Evolutionary conservation across 2,329 filamentous ascomycete species (phyloP).

Genomic region (Cercospora sp.): DNA sequence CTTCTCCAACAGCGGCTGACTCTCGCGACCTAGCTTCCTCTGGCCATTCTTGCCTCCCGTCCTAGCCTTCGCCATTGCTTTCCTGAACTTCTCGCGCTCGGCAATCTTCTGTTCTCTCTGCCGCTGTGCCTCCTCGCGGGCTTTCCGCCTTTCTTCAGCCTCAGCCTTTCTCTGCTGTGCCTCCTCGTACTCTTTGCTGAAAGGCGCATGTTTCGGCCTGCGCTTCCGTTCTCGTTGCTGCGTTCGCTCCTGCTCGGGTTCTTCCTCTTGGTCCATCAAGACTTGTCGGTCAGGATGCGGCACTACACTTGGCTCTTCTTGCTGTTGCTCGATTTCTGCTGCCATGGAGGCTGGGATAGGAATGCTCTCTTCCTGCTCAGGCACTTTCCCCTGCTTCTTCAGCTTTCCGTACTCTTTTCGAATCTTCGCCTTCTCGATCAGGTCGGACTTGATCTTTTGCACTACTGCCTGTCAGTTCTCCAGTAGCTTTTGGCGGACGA

Average conservation of each 20-base stretch:
- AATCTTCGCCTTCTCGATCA: conserved; percentile 90
- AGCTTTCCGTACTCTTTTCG: conserved; percentile 91
- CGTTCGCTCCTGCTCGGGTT: conserved; percentile 17
- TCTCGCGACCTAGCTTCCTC: conserved; percentile 79
- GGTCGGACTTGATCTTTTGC: conserved; percentile 81
- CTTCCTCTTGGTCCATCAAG: conserved; percentile 33
- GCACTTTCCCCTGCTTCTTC: conserved; percentile 57
- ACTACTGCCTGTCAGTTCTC: conserved; percentile 50
- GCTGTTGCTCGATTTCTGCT: conserved; percentile 26
- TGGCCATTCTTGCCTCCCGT: conserved; percentile 66
- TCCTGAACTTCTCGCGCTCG: conserved; percentile 70
- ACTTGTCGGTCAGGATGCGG: conserved; percentile 44
- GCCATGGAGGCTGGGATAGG: conserved; percentile 36
- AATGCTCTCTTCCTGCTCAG: conserved; percentile 32
- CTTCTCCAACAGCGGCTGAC: conserved; percentile 72
- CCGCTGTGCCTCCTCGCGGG: conserved; percentile 63
- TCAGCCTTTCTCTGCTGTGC: conserved; percentile 61
- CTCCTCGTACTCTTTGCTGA: conserved; percentile 46
- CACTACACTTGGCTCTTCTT: conserved; percentile 45
- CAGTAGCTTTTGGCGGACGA: background rate
- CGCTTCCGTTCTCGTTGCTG: conserved; percentile 23
- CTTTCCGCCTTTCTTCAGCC: conserved; percentile 58
- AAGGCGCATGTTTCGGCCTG: conserved; percentile 47
- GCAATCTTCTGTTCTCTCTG: conserved; percentile 56
- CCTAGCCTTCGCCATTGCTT: conserved; percentile 62